Evolutionary conservation across 345 rosid genomes (phyloP).

Genomic region (Heritiera fomes): DNA sequence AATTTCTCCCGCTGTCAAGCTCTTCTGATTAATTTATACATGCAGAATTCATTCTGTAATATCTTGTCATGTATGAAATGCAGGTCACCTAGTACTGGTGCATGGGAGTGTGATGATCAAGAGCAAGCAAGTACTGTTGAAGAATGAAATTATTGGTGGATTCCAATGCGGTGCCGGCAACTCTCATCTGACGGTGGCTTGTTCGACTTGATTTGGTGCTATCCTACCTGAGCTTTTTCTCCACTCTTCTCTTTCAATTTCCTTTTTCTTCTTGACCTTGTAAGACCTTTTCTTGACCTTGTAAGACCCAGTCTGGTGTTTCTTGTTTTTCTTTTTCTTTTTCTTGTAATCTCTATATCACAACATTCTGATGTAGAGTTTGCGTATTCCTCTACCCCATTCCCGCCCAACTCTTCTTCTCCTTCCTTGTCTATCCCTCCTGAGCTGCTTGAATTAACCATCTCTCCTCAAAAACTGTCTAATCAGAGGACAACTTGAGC

Average conservation of each 20-base stretch:
- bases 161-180: constrained; percentile 18
- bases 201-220: constrained; percentile 53
- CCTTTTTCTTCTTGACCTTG: constrained; percentile 89
- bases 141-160: constrained; percentile 4
- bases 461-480: background rate
- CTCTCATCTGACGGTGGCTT: background rate
- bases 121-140: background rate
- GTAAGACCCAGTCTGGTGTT: constrained; percentile 59
- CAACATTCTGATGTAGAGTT: constrained; percentile 27
- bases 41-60: background rate
- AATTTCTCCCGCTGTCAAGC: background rate
- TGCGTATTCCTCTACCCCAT: constrained; percentile 7
- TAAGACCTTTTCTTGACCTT: constrained; percentile 99
- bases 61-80: background rate
- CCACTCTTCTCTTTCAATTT: too few species aligned
- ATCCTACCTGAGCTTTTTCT: constrained; percentile 87
- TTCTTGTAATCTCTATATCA: constrained; percentile 7
- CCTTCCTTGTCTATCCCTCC: constrained; percentile 95
- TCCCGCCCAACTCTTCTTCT: constrained; percentile 61
- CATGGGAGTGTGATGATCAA: constrained; percentile 19
- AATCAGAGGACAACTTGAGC: background rate
- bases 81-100: constrained; percentile 24
- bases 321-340: background rate
- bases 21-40: background rate
- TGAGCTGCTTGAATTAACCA: constrained; percentile 55